Evolutionary conservation across 2,329 filamentous ascomycete species (phyloP).

Genomic region (Neurospora sp.): DNA sequence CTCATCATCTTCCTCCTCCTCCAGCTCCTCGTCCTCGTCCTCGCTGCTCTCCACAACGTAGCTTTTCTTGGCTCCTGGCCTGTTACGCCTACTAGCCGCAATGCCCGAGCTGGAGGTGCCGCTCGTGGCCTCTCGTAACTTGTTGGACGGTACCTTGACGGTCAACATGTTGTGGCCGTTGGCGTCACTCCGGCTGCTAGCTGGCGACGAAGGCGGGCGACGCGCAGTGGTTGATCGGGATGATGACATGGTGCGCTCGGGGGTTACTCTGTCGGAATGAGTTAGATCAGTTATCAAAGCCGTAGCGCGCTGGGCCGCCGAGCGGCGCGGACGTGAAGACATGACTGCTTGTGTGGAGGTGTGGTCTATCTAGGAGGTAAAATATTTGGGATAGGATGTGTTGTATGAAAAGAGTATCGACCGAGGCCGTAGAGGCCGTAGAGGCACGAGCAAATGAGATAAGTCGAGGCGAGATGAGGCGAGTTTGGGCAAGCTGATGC

Average conservation of each 20-base stretch:
- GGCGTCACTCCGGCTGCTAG: constrained; percentile 23
- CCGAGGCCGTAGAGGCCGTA: background rate
- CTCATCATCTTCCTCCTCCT: constrained; percentile 22
- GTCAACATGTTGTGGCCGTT: constrained; percentile 36
- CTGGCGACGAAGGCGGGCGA: constrained; percentile 35
- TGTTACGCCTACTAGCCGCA: constrained; percentile 34
- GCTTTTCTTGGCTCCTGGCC: constrained; percentile 46
- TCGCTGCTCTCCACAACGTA: constrained; percentile 46
- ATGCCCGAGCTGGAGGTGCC: constrained; percentile 22
- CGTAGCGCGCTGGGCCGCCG: constrained; percentile 35
- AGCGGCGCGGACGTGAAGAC: constrained; percentile 38
- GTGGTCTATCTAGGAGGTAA: background rate
- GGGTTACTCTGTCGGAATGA: constrained; percentile 33
- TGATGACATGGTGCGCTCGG: constrained; percentile 36
- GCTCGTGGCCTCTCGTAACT: constrained; percentile 40
- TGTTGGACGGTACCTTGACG: constrained; percentile 42
- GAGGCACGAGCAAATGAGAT: background rate
- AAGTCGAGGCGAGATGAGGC: background rate
- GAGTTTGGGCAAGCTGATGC: background rate
- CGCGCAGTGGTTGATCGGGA: constrained; percentile 38
- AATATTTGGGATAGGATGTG: background rate
- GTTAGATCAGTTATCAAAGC: constrained; percentile 40
- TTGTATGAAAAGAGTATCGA: background rate
- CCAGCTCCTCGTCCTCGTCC: constrained; percentile 31
- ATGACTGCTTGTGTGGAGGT: constrained; percentile 22